phyloP scores from a whole-genome alignment of 441 rosid species.

The Pelargonium myrrhifolium region DNA sequence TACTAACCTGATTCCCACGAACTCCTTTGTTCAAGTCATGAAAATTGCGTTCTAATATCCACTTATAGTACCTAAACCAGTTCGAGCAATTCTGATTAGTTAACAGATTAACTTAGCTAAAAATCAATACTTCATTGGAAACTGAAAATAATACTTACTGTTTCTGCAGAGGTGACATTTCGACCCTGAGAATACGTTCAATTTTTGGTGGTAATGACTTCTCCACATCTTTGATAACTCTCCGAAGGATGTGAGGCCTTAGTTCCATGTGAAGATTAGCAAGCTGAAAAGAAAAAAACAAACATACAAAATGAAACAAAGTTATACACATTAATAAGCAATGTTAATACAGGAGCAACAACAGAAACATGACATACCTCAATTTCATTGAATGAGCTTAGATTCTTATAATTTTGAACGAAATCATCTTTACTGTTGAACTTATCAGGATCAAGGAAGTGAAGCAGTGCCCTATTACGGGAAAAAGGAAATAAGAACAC shows the following conservation, averaged over 20 bases:
- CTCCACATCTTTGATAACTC: slow-evolving; percentile 99
- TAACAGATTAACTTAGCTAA: slow-evolving; percentile 5
- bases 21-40: slow-evolving; percentile 99
- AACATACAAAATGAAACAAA: slow-evolving; percentile 13
- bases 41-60: slow-evolving; percentile 99
- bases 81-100: slow-evolving; percentile 9
- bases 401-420: slow-evolving; percentile 95
- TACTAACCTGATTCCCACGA: slow-evolving; percentile 93
- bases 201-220: slow-evolving; percentile 98
- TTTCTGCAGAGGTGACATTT: slow-evolving; percentile 99
- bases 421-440: slow-evolving; percentile 92
- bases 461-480: slow-evolving; percentile 84
- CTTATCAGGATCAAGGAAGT: slow-evolving; percentile 91
- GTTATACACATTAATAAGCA: background rate
- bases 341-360: background rate
- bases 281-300: slow-evolving; percentile 43
- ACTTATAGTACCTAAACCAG: slow-evolving; percentile 80
- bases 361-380: slow-evolving; percentile 48
- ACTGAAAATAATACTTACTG: slow-evolving; percentile 49
- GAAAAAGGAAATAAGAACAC: background rate
- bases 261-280: slow-evolving; percentile 96
- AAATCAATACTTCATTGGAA: slow-evolving; percentile 10
- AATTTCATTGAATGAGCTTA: slow-evolving; percentile 87
- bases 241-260: slow-evolving; percentile 97
- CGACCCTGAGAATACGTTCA: slow-evolving; percentile 98